These are phyloP conservation scores for Phytophthora capsici DNA, from an alignment of 352 stramenopile species.

Conservation along the genomic window DNA sequence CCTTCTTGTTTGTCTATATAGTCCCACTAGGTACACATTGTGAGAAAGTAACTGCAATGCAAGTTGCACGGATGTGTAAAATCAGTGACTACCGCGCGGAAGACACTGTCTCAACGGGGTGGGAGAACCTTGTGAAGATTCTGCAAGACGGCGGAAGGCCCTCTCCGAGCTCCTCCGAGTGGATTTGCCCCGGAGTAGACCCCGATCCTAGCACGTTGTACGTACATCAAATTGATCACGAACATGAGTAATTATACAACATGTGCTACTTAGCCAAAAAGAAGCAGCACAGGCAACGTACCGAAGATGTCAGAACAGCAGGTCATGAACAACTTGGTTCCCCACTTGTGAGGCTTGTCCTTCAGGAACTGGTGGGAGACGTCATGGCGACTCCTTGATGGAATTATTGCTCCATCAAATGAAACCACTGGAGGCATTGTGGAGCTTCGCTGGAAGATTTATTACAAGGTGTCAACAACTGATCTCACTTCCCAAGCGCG, in stretches of 20 bases:
- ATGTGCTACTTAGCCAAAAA: conserved; percentile 4
- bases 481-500: conserved; percentile 14
- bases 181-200: conserved; percentile 9
- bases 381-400: too few species aligned
- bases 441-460: too few species aligned
- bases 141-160: conserved; percentile 2
- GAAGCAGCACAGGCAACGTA: too few species aligned
- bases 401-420: too few species aligned
- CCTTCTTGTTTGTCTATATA: conserved; percentile 18
- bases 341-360: too few species aligned
- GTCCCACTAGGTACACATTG: conserved; percentile 17
- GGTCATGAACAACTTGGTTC: too few species aligned
- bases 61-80: conserved; percentile 28
- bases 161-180: conserved; percentile 4
- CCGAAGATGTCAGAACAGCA: too few species aligned
- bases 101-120: not conserved
- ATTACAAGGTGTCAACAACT: conserved; percentile 3
- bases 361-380: too few species aligned
- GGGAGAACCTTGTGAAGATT: conserved; percentile 14
- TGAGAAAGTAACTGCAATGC: conserved; percentile 13
- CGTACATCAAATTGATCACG: conserved; percentile 4
- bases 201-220: conserved; percentile 7
- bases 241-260: not conserved
- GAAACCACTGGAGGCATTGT: too few species aligned
- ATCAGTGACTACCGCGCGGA: conserved; percentile 15